Base-by-base conservation (phyloP, 2,329 filamentous ascomycete genomes). In the Colletotrichum coccodes region DNA sequence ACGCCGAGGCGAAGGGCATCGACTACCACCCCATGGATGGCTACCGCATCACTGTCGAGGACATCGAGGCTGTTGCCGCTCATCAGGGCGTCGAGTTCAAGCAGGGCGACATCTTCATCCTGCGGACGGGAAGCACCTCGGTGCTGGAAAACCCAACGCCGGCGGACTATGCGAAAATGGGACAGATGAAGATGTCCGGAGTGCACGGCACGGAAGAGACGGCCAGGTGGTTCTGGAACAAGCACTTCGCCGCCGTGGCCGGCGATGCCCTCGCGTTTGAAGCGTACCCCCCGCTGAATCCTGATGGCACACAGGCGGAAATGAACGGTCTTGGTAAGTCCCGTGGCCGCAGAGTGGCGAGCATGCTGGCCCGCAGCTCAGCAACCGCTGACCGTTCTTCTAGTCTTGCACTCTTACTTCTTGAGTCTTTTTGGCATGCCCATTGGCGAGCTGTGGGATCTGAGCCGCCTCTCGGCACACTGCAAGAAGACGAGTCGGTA, bases 221-320 rank as follows among this genome's bases (percentile, higher is more conserved):
- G 4, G 80, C 88, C 8, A 85, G 87, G 60, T 94, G 91, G 90
- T 71, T 93, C 67, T 91, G 92, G 81, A 89, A 93, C 74, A 87
- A 85, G 71, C 89, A 90, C 60, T 93, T 94, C 72, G 83, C 90
- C 0, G 89, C 87, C 0, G 90, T 91, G 1, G 89, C 86, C 0
- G 89, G 89, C 0, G 91, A 94, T 75, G 81, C 85, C 14, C 87
- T 86, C 23, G 82, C 86, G 0, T 92, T 93, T 70, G 91, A 94
- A 79, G 84, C 86, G 0, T 87, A 88, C 78, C 89, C 90, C 2
- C 86, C 87, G 0, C 60, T 86, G 38, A 81, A 83, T 61, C 71
- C 78, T 6, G 81, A 84, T 58, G 82, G 83, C 1, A 77, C 77
- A 0, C 42, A 61, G 0, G 79, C 78, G 2, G 71, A 58, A 0